phyloP scores from a whole-genome alignment of 139 green algal species.

The Coelastrella sp. region DNA sequence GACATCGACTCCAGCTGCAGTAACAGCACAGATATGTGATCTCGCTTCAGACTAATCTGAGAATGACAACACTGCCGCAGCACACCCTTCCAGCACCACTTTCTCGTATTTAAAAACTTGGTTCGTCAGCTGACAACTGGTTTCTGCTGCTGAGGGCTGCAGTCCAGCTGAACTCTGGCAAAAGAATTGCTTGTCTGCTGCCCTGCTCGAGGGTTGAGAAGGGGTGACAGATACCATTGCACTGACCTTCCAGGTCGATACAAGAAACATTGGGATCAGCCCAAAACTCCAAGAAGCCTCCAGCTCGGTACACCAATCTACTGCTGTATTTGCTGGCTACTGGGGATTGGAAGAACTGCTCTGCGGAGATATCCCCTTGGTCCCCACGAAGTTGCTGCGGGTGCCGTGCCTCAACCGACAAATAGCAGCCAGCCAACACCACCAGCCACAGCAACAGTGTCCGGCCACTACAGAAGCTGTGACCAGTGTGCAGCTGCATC shows the following conservation, averaged over 20 bases:
- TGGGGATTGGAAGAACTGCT: not conserved
- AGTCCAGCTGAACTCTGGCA: too few relatives aligned
- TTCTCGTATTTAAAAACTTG: too few relatives aligned
- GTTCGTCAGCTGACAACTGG: too few relatives aligned
- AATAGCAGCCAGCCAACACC: not conserved
- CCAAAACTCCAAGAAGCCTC: not conserved
- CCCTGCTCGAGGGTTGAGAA: too few relatives aligned
- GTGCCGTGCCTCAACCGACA: too few relatives aligned
- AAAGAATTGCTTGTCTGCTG: too few relatives aligned
- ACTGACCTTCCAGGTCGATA: not conserved
- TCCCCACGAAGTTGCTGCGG: too few relatives aligned
- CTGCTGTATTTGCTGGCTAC: not conserved
- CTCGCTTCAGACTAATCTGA: too few relatives aligned
- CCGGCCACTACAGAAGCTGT: not conserved
- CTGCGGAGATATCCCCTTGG: not conserved
- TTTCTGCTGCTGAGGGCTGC: too few relatives aligned
- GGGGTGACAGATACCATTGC: not conserved
- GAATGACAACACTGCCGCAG: too few relatives aligned
- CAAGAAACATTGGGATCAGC: not conserved
- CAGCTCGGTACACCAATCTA: not conserved
- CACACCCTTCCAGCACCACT: too few relatives aligned
- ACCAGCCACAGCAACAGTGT: not conserved
- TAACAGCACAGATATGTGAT: not conserved
- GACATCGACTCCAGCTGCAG: not conserved
- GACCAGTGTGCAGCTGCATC: not conserved